Percentiles rank a stretch among this genome's conserved stretches.
Conservation (phyloP, 129 eudicot genomes). For the Daucus carota region DH1_v3.0 NC_030382.2:49341001-49341500, state of each 20-base stretch:
- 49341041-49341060: slow-evolving; percentile 28
- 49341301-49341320: neutral
- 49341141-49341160: slow-evolving; percentile 17
- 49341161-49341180: slow-evolving; percentile 8
- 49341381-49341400: neutral
- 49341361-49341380: neutral
- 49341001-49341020: slow-evolving; percentile 13
- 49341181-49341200: neutral
- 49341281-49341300: neutral
- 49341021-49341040: slow-evolving; percentile 22
- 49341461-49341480: neutral
- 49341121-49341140: slow-evolving; percentile 34
- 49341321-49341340: neutral
- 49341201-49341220: slow-evolving; percentile 3
- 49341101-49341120: slow-evolving; percentile 25
- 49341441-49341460: neutral
- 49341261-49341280: neutral
- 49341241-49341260: slow-evolving; percentile 4
- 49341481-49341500: neutral
- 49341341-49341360: neutral
- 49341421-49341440: neutral
- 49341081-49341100: slow-evolving; percentile 34
- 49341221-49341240: slow-evolving; percentile 16
- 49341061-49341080: slow-evolving; percentile 23
- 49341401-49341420: neutral